Base-by-base conservation (phyloP, 164 flowering plant species). In the Sedum album region DNA sequence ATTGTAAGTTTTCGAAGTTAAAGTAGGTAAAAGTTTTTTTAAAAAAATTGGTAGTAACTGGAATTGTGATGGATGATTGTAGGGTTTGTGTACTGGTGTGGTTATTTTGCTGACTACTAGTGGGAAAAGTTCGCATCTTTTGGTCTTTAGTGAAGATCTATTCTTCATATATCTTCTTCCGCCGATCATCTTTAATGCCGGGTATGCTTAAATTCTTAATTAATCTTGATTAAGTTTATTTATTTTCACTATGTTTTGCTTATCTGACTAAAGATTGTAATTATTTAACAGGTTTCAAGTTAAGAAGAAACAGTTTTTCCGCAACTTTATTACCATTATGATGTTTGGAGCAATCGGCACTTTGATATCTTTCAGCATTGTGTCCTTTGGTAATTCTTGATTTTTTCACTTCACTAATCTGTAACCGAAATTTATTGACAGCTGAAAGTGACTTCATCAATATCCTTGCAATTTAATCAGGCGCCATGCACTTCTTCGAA, bases 341-440 rank as follows among this genome's bases (percentile, higher is more conserved):
- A 77, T 86, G 64, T 86, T 88, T 73, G 91, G 91, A 53, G 91
- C 88, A 8, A 69, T 88, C 71, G 94, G 94, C 31, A 88, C 94
- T 69, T 66, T 88, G 60, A 86, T 88, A 79, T 88, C 94, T 21
- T 85, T 80, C 71, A 73, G 44, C 73, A 82, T 85, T 73, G 79
- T 88, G 68, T 81, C 93, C 31, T 31, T 74, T 1, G 93, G 93
- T 88, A 82, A 21, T 28, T 39, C 60, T 51, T 70, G 26, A 63
- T 25, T 44, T 20, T 41, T 17, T 31, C 21, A 57, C 46, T 10
- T 18, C 46, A n/a, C 14, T 21, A 20, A 1, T 65, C 42, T 65
- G 13, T 36, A 11, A 17, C 39, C n/a, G 4, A 15, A 5, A 31
- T 21, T 21, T 21, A 36, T 65, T 21, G 9, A 36, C 15, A 17